These are phyloP conservation scores for Pythium dissotocum DNA, from an alignment of 352 stramenopile species.

Conservation along the genomic window DNA sequence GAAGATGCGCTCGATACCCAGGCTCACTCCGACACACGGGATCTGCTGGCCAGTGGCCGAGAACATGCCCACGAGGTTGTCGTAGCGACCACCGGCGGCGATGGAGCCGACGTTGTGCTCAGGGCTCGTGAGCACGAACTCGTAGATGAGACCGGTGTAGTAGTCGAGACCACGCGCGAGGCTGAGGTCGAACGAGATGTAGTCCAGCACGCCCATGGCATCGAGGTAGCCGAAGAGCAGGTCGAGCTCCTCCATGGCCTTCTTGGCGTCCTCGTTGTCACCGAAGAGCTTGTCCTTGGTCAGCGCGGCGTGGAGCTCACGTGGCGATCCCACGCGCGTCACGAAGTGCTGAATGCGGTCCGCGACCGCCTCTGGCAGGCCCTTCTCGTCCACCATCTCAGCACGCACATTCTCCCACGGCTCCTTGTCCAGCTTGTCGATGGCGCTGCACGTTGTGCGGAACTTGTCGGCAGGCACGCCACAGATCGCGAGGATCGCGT, in stretches of 20 bases:
- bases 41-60: conserved; percentile 94
- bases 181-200: conserved; percentile 96
- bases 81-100: conserved; percentile 96
- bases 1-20: conserved; percentile 99
- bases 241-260: conserved; percentile 91
- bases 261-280: conserved; percentile 79
- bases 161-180: conserved; percentile 98
- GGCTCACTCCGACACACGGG: conserved; percentile 97
- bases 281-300: conserved; percentile 88
- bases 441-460: conserved; percentile 96
- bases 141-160: conserved; percentile 99
- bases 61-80: conserved; percentile 99
- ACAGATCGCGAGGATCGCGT: conserved; percentile 97
- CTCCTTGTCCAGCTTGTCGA: conserved; percentile 99
- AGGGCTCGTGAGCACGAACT: conserved; percentile 93
- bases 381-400: conserved; percentile 98
- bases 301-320: conserved; percentile 81
- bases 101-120: conserved; percentile 96
- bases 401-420: conserved; percentile 87
- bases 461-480: conserved; percentile 97
- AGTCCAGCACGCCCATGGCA: conserved; percentile 94
- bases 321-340: conserved; percentile 84
- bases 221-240: conserved; percentile 98
- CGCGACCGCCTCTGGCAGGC: conserved; percentile 86
- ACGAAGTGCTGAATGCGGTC: conserved; percentile 96